Evolutionary conservation across 164 flowering plant genomes (phyloP), one percentile per base, ranked within the genome.

Genomic region (Magnolia sinica): DNA sequence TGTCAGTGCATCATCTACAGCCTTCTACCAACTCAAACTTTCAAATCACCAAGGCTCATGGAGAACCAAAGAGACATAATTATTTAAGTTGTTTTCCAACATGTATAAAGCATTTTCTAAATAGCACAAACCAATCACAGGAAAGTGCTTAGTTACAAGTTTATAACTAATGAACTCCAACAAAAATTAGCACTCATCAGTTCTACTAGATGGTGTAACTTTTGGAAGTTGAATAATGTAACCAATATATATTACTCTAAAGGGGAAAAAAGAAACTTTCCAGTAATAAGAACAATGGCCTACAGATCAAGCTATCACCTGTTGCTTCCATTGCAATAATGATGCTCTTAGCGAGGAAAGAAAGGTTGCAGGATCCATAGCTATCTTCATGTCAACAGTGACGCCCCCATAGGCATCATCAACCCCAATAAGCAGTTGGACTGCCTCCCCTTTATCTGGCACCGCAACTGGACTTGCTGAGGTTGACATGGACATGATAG

Each of bases 391-490:
- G 9, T 90, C 87, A 37, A 88, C 86, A 24, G 83, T 85, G 19
- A 90, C 85, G 65, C 91, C 94, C 31, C 80, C 91, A 78, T 83
- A 76, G 1, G 76, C 74, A 73, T 90, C 94, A 16, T 88, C 67
- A 1, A 14, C 13, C n/a, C 79, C 82, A 11, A 70, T 74, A 70
- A 90, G 89, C 29, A 87, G 63, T 68, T 78, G 79, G 77, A 65
- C 84, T 11, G 66, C 79, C 7, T 61, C 49, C 23, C 79, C 86
- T 78, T 84, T 77, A 78, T 79, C 19, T 64, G 63, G 63, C 70
- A 67, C 52, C 0, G 55, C 72, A 24, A 73, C 61, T 14, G 77
- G 37, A 70, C 29, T 80, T 4, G 64, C 18, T 23, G 77, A 68
- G 68, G 18, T 74, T 49, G 86, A 78, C 78, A 80, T 80, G 37